Conservation (phyloP, 148 eudicot genomes). For the Fallopia convolvulus region DNA sequence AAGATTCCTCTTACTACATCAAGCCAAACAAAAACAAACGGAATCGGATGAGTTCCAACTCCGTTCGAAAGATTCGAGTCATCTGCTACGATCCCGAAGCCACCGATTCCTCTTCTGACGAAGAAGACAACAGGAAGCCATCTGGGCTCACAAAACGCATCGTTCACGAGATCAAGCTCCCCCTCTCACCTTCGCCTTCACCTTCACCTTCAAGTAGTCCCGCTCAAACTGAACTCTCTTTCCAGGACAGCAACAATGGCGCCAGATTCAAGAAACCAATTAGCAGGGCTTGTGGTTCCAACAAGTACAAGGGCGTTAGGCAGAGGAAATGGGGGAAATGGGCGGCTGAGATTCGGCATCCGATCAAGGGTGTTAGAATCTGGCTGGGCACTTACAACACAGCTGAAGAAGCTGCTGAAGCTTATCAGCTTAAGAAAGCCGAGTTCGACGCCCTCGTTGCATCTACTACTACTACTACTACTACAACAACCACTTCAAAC, state of each 20-base stretch:
- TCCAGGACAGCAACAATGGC: conserved; percentile 47
- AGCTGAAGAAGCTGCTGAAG: conserved; percentile 67
- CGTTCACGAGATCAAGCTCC: conserved; percentile 43
- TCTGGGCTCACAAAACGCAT: conserved; percentile 23
- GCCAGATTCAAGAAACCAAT: conserved; percentile 12
- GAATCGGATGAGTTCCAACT: background rate
- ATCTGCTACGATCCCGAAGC: conserved; percentile 10
- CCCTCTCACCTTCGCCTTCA: background rate
- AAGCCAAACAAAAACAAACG: background rate
- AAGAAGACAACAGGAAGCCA: background rate
- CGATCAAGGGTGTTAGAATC: conserved; percentile 41
- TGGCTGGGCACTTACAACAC: conserved; percentile 81
- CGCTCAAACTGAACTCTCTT: conserved; percentile 26
- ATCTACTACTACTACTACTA: background rate
- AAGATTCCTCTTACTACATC: conserved; percentile 6
- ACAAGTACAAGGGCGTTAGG: conserved; percentile 65
- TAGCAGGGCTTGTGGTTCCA: conserved; percentile 7
- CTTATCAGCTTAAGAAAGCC: conserved; percentile 39
- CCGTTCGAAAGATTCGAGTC: conserved; percentile 6
- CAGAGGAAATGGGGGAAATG: conserved; percentile 89
- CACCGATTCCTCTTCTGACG: conserved; percentile 4
- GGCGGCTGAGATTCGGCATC: conserved; percentile 92
- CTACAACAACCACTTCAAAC: background rate
- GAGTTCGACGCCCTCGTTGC: conserved; percentile 23
- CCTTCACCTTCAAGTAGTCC: background rate